Evolutionary conservation across 164 flowering plant genomes (phyloP), one percentile per base, ranked within the genome.

Genomic region (Kingdonia uniflora): DNA sequence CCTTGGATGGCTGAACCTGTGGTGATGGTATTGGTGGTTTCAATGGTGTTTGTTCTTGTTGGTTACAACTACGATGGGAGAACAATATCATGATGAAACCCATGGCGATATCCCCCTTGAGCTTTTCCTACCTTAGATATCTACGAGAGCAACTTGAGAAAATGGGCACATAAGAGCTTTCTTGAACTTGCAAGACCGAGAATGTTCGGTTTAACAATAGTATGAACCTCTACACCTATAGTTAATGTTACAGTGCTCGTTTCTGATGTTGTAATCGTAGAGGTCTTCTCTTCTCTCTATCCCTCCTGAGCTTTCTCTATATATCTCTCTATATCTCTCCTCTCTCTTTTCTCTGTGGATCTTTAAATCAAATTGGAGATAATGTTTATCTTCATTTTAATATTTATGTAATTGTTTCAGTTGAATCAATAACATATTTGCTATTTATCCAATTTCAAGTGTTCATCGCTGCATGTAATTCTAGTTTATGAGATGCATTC

Each of bases 171-270:
- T n/a, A 29, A 8, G 8, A 29, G 35, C 35, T 81, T 81, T 81
- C 84, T 79, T 79, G 87, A 81, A 84, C 87, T 81, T 79, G 87
- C 84, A 81, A 81, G 87, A 50, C 87, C 82, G 21, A 33, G 6
- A 45, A 17, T 2, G 13, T 49, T 6, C 0, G 15, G 3, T 10
- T 22, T 15, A 21, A 2, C 21, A 22, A 19, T 17, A 3, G 8
- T 48, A 20, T 39, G 41, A 45, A 35, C 56, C 21, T 60, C 20
- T 23, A 52, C 33, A 8, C 39, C 55, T 24, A 47, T 50, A 13
- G 48, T 43, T 26, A 5, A 11, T 3, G 42, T 52, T 33, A 13
- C 11, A 3, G 24, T 38, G 17, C 19, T 20, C 42, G 50, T 29
- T n/a, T 49, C 19, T 15, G 6, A 16, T 41, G 19, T 15, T 35